phyloP scores from a whole-genome alignment of 2,329 filamentous ascomycete species.

The Trichophyton equinum region DNA sequence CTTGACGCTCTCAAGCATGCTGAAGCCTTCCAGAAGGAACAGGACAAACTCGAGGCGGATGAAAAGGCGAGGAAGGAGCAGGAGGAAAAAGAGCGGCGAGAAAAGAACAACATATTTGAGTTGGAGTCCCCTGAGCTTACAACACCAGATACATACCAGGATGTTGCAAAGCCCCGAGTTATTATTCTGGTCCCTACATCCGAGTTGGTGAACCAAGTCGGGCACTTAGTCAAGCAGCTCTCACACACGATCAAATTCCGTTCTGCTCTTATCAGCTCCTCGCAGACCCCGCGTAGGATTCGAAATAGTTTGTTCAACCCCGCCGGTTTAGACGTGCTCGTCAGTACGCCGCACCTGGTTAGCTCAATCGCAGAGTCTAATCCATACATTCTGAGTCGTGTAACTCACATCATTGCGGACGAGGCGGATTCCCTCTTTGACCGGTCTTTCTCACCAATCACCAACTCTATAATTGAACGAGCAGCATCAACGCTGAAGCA shows the following conservation, averaged over 20 bases:
- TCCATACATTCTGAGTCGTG: conserved; percentile 83
- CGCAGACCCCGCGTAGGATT: conserved; percentile 64
- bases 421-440: conserved; percentile 95
- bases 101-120: conserved; percentile 46
- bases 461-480: conserved; percentile 69
- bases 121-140: conserved; percentile 48
- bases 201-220: conserved; percentile 82
- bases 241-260: conserved; percentile 81
- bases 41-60: conserved; percentile 40
- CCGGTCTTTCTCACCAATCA: conserved; percentile 76
- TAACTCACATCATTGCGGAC: conserved; percentile 78
- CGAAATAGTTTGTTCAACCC: conserved; percentile 71
- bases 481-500: conserved; percentile 70
- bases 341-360: conserved; percentile 81
- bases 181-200: conserved; percentile 84
- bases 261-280: conserved; percentile 67
- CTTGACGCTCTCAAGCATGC: conserved; percentile 74
- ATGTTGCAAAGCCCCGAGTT: conserved; percentile 63
- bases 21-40: conserved; percentile 52
- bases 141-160: conserved; percentile 57
- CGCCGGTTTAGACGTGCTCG: conserved; percentile 68
- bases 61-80: conserved; percentile 40
- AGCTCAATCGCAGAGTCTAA: conserved; percentile 78
- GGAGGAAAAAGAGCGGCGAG: conserved; percentile 51
- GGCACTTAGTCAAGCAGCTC: conserved; percentile 63